Evolutionary conservation across 108 stramenopile species (phyloP).

Genomic region (Asterionellopsis glacialis): DNA sequence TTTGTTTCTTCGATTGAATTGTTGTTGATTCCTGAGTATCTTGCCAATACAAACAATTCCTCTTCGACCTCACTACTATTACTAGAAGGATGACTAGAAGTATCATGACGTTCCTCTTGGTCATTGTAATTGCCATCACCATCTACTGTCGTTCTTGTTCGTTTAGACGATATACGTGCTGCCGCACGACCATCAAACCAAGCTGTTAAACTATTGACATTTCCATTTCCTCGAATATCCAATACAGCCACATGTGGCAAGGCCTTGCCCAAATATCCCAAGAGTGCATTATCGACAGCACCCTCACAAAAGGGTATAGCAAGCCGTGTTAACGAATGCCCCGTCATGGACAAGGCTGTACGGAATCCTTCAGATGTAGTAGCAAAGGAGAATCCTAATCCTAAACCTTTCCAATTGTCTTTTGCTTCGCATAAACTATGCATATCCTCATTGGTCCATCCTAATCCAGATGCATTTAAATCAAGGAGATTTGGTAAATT

Average conservation of each 20-base stretch:
- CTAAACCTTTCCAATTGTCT: constrained; percentile 41
- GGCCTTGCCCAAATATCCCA: constrained; percentile 58
- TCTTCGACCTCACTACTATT: constrained; percentile 12
- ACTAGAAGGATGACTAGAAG: too few species aligned
- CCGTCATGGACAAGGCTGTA: constrained; percentile 26
- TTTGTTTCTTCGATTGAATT: constrained; percentile 63
- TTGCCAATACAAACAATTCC: constrained; percentile 64
- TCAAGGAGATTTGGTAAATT: constrained; percentile 33
- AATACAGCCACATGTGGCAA: constrained; percentile 45
- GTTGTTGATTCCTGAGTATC: constrained; percentile 58
- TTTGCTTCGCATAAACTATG: constrained; percentile 28
- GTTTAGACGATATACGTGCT: too few species aligned
- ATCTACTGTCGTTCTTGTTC: background rate
- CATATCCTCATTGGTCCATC: constrained; percentile 64
- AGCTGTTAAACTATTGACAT: constrained; percentile 51
- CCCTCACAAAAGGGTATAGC: constrained; percentile 71
- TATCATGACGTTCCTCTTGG: too few species aligned
- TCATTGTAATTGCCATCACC: background rate
- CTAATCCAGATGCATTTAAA: constrained; percentile 68
- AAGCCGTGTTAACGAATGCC: constrained; percentile 36
- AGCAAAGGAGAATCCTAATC: constrained; percentile 54
- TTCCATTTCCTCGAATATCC: constrained; percentile 72
- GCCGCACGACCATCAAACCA: constrained; percentile 74
- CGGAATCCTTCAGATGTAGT: constrained; percentile 50
- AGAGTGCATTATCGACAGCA: constrained; percentile 59